A percentile compares a stretch with the other conserved stretches of the same genome.
phyloP scores from a whole-genome alignment of 2,329 filamentous ascomycete species.

The Lasiodiplodia sp. region DNA sequence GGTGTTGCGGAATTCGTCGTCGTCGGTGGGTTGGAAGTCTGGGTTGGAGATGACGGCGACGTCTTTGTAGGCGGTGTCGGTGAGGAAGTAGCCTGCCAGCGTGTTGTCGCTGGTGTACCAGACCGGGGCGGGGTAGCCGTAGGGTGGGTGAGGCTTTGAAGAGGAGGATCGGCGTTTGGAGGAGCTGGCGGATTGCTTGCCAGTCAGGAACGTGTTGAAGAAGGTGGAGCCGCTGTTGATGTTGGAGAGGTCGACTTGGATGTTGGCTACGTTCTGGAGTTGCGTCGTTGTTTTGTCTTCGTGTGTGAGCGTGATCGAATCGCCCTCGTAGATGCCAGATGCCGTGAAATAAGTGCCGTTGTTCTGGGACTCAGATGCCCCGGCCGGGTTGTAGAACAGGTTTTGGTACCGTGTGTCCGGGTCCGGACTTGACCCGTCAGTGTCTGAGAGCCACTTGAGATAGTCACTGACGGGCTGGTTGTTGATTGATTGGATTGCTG shows the following conservation, averaged over 20 bases:
- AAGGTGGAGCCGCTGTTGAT: slow-evolving; percentile 50
- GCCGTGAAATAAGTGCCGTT: slow-evolving; percentile 29
- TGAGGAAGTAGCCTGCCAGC: slow-evolving; percentile 56
- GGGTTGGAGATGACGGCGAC: slow-evolving; percentile 56
- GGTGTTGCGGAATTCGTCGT: slow-evolving; percentile 47
- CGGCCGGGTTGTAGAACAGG: slow-evolving; percentile 46
- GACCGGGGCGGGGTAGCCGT: slow-evolving; percentile 50
- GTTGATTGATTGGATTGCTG: slow-evolving; percentile 48
- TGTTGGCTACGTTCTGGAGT: slow-evolving; percentile 43
- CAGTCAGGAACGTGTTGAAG: slow-evolving; percentile 49
- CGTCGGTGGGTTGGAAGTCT: slow-evolving; percentile 44
- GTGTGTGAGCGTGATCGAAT: slow-evolving; percentile 46
- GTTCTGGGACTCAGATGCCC: slow-evolving; percentile 40
- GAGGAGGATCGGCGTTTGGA: slow-evolving; percentile 33
- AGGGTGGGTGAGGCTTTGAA: slow-evolving; percentile 32
- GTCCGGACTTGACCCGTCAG: slow-evolving; percentile 39
- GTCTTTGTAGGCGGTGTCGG: slow-evolving; percentile 50
- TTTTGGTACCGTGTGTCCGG: slow-evolving; percentile 44
- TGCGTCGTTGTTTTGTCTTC: slow-evolving; percentile 45
- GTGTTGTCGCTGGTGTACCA: slow-evolving; percentile 45
- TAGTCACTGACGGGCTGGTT: slow-evolving; percentile 44
- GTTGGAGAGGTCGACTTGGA: slow-evolving; percentile 43
- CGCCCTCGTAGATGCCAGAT: slow-evolving; percentile 38
- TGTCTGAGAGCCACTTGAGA: slow-evolving; percentile 47
- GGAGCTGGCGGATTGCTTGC: slow-evolving; percentile 33